A percentile compares a stretch with the other conserved stretches of the same genome.
These are phyloP conservation scores for Polymyxa betae DNA, from an alignment of 208 protist genomes.

Conservation along the genomic window DNA sequence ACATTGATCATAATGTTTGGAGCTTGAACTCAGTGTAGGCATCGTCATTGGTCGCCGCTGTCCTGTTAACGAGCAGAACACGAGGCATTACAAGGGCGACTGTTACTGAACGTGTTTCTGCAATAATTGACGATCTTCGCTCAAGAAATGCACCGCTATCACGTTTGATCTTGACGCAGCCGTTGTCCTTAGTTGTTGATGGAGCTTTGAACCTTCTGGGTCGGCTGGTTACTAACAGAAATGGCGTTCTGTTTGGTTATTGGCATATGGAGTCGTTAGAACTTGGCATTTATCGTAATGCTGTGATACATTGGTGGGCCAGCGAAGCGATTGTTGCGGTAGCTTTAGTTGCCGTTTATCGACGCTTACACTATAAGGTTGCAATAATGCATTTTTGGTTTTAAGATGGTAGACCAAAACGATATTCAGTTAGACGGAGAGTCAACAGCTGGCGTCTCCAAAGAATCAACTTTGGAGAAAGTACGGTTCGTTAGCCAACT, in stretches of 20 bases:
- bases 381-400: conserved; percentile 11
- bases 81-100: background rate
- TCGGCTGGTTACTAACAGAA: background rate
- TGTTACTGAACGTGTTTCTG: conserved; percentile 29
- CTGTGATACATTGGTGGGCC: conserved; percentile 33
- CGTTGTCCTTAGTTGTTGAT: conserved; percentile 26
- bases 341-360: conserved; percentile 4
- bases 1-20: background rate
- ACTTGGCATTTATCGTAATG: conserved; percentile 48
- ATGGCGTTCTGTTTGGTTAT: conserved; percentile 12
- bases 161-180: background rate
- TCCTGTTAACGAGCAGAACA: conserved; percentile 12
- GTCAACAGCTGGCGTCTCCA: background rate
- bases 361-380: background rate
- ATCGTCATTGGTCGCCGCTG: conserved; percentile 28
- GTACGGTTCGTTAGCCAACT: conserved; percentile 2
- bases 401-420: background rate
- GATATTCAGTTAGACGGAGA: background rate
- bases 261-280: conserved; percentile 19
- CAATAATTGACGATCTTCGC: background rate
- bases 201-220: background rate
- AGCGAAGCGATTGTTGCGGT: conserved; percentile 14
- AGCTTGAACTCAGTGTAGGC: background rate
- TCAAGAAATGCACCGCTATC: background rate
- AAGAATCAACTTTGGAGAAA: background rate